Conservation (phyloP, 371 early-diverging fungal genomes). For the Rhizomucor pusillus region DNA sequence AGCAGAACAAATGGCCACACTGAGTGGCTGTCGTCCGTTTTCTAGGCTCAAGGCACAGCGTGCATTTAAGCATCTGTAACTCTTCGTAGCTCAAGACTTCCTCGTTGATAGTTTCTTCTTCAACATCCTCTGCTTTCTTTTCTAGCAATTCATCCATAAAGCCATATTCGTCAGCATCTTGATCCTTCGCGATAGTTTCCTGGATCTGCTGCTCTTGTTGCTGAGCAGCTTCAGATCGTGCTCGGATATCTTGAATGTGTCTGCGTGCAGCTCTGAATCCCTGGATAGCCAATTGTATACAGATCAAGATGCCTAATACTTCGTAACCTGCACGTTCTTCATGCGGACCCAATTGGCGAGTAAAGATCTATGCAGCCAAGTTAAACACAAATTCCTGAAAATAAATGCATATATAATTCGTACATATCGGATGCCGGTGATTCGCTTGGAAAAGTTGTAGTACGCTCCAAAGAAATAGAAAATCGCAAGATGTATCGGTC, state of each 20-base stretch:
- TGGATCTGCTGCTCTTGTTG: conserved; percentile 10
- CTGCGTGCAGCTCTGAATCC: conserved; percentile 1
- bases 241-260: conserved; percentile 27
- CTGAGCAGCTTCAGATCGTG: conserved; percentile 20
- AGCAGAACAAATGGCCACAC: conserved; percentile 94
- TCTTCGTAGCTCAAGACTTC: conserved; percentile 36
- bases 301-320: conserved; percentile 76
- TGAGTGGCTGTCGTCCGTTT: conserved; percentile 79
- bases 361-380: conserved; percentile 54
- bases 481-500: conserved; percentile 70
- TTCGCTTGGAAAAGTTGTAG: conserved; percentile 76
- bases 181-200: neutral
- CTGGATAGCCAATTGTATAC: conserved; percentile 66
- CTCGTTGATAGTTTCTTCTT: conserved; percentile 8
- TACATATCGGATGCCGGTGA: conserved; percentile 77
- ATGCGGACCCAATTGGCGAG: conserved; percentile 69
- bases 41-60: conserved; percentile 77
- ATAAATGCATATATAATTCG: conserved; percentile 11
- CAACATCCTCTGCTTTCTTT: conserved; percentile 22
- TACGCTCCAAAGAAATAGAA: conserved; percentile 84
- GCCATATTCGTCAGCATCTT: conserved; percentile 42
- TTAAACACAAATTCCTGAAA: neutral
- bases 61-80: conserved; percentile 65
- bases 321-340: conserved; percentile 83
- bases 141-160: conserved; percentile 38